Base-by-base conservation (phyloP, 306 rosid genomes). In the Morella rubra region DNA sequence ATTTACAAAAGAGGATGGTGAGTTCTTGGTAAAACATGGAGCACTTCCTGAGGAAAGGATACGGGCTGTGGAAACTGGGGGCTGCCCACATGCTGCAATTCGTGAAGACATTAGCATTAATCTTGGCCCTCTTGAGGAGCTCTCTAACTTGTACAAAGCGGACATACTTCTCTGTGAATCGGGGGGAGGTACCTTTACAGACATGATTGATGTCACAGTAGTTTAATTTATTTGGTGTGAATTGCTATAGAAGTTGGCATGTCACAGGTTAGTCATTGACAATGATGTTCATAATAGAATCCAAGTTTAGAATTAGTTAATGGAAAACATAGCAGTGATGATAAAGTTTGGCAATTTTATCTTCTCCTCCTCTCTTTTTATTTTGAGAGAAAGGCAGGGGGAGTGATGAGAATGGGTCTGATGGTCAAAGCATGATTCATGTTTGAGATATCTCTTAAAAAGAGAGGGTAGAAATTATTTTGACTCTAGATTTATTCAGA, bases 151-250 rank as follows among this genome's bases (percentile, higher is more conserved):
- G 64, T 88, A 71, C 69, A 89, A 86, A 76, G 77, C 99, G 32
- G 97, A 95, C 86, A 69, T 95, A 60, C 97, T 95, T 79, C 97
- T 95, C 27, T 95, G 99, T 77, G 99, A 95, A 91, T 95, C 97
- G 7, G 99, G 99, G n/a, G 99, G 99, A 90, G 99, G 99, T 90
- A 73, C 59, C 77, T 49, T 84, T 56, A 44, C 51, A 66, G 40
- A 7, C 24, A 45, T 16, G 8, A 32, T 54, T 20, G 22, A 18
- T n/a, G 53, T 69, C 15, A 32, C 74, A 47, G 3, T 71, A 55
- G 53, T 70, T 77, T 5, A n/a, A 69, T 64, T 71, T 40, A 32
- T 32, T 32, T 32, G 46, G 18, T 47, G 49, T 10, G 16, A n/a
- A 13, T 14, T 55, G 46, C 60, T 45, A 14, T 22, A 22, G 53